Evolutionary conservation across 1,139 yeast genomes (phyloP), one percentile per base, ranked within the genome.

Genomic region (Debaryomyces singareniensis): DNA sequence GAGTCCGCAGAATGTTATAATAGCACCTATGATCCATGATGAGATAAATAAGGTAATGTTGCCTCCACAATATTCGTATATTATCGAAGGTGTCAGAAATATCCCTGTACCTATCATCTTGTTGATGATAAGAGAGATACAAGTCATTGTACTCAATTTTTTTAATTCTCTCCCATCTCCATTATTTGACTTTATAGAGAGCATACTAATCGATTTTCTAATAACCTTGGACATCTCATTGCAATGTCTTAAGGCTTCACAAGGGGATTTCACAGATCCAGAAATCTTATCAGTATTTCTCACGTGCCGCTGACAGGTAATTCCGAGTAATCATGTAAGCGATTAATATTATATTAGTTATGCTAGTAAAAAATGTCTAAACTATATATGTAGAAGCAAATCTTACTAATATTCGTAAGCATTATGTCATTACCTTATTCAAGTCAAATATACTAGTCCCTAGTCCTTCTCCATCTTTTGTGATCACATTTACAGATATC

Each of bases 71-170:
- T 63, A 64, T 30, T 60, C 58, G 38, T 63, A 65, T 13, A 69
- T 67, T 26, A 69, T 58, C 2, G 72, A 58, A 0, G 75, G 75
- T 11, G 71, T 68, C 50, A 62, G 62, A 42, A 67, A 69, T 16
- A 69, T 67, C 1, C 75, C 75, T 0, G 75, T 69, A 0, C 75
- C 75, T 4, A 69, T 60, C 68, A 69, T 69, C 39, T 68, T 69
- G 45, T 69, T 69, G 35, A 68, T 65, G 25, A 68, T 68, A 20
- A 69, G 55, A 4, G 65, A 52, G 47, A 55, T 52, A 16, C 51
- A 46, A 31, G 51, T 45, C 16, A 48, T 29, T 2, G 51, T 43
- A 4, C 51, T 47, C 14, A 48, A 31, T 32, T 18, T 18, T n/a
- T 18, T 18, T 7, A 18, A n/a, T n/a, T 7, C 9, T 7, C 21